Conservation (phyloP, 768 basidiomycete species). For the Boletus eberwhitei region DNA sequence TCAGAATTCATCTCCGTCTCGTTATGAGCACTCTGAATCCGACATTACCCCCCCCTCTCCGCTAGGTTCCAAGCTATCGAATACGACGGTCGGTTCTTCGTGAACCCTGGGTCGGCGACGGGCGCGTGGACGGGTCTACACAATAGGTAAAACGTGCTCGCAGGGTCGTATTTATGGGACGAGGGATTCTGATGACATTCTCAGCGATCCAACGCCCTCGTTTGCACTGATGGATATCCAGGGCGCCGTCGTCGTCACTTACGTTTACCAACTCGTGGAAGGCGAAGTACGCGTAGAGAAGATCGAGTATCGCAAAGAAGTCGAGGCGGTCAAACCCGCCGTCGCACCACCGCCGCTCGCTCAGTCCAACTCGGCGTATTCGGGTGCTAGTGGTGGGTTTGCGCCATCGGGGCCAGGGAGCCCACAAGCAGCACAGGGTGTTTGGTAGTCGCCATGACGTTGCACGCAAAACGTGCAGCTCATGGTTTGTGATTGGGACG, state of each 20-base stretch:
- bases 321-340: constrained; percentile 35
- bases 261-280: constrained; percentile 93
- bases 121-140: constrained; percentile 82
- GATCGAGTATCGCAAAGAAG: constrained; percentile 77
- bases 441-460: constrained; percentile 20
- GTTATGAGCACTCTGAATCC: not conserved
- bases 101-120: constrained; percentile 93
- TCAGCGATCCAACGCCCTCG: constrained; percentile 83
- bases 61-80: constrained; percentile 90
- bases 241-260: constrained; percentile 94
- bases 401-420: constrained; percentile 23
- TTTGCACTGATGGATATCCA: constrained; percentile 99
- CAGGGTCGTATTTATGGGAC: not conserved
- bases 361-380: constrained; percentile 32
- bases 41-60: not conserved
- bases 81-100: constrained; percentile 87
- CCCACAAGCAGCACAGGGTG: constrained; percentile 25
- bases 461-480: not conserved
- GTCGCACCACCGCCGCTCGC: constrained; percentile 16
- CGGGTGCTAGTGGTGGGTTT: constrained; percentile 24
- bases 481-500: not conserved
- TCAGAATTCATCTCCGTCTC: not conserved
- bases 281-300: constrained; percentile 93
- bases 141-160: constrained; percentile 4
- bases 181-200: not conserved